Base-by-base conservation (phyloP, 176 grass and related monocot species). In the Paspalum vaginatum region DNA sequence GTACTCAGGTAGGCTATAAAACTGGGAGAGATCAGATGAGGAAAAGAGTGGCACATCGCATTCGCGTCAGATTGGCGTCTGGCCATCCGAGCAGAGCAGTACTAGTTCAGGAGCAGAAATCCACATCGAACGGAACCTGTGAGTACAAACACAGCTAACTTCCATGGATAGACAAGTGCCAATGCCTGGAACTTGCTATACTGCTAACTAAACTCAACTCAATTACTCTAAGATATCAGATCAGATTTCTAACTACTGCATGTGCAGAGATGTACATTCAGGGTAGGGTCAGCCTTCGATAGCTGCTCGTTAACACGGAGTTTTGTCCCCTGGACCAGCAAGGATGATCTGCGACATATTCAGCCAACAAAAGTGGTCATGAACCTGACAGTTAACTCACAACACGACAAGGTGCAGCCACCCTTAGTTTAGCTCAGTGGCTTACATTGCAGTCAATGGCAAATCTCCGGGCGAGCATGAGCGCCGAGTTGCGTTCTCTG, bases 381-480 rank as follows among this genome's bases (percentile, higher is more conserved):
- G 32, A 54, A 26, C 65, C 37, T 11, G 2, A 15, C 11, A 27
- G 49, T 16, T 57, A 0, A 37, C 2, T 37, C 44, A 32, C 32
- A 22, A 8, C 16, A 69, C 5, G 56, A 61, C 0, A n/a, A 55
- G 41, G 9, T 37, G 18, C 13, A 47, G 3, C 2, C n/a, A 55
- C 2, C 46, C 52, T 17, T 32, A 32, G 32, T 32, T 24, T 3
- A 55, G 67, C 12, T 20, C n/a, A 55, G 46, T 13, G 8, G 82
- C 88, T 90, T 78, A 97, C 93, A 73, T 91, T 97, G 85, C 93
- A 97, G 17, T 97, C 90, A 12, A 85, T 77, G 15, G 93, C 93
- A 4, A 91, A 97, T 87, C 90, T 90, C 44, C 93, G 88, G 17
- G 83, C 85, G 1, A 97, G 90, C 85, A 89, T 91, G 85, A 97